A percentile compares a stretch with the other conserved stretches of the same genome.
phyloP scores from a whole-genome alignment of 305 asterid genomes.

The Nicotiana rustica region DNA sequence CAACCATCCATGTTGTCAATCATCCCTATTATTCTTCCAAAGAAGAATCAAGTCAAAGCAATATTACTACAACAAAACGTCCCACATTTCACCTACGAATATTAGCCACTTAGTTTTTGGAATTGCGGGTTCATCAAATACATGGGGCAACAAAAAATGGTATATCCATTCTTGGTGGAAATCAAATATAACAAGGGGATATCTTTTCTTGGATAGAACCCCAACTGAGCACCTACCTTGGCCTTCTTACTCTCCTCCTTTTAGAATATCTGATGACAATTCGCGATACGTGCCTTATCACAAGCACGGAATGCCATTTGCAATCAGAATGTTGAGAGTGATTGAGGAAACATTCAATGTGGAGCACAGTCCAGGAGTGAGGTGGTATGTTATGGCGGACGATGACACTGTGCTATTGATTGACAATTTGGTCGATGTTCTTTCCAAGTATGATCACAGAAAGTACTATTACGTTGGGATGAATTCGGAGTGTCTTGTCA shows the following conservation, averaged over 20 bases:
- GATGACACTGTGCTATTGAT: constrained; percentile 57
- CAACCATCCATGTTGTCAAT: constrained; percentile 45
- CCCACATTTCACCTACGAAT: constrained; percentile 26
- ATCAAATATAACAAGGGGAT: constrained; percentile 52
- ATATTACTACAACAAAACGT: not conserved
- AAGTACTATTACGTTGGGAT: constrained; percentile 57
- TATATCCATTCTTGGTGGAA: constrained; percentile 60
- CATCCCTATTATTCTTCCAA: constrained; percentile 6
- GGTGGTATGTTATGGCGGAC: constrained; percentile 63
- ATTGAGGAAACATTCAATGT: constrained; percentile 50
- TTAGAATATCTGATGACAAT: constrained; percentile 50
- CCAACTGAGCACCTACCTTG: constrained; percentile 52
- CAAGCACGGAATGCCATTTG: constrained; percentile 41
- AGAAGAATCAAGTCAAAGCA: constrained; percentile 10
- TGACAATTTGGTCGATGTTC: constrained; percentile 51
- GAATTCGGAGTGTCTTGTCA: constrained; percentile 53
- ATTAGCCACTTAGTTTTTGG: constrained; percentile 54
- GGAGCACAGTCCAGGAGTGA: constrained; percentile 30
- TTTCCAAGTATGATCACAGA: constrained; percentile 53
- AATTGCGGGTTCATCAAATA: constrained; percentile 48
- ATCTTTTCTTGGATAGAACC: constrained; percentile 49
- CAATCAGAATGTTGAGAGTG: constrained; percentile 48
- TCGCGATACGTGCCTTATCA: constrained; percentile 40
- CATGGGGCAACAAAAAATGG: constrained; percentile 50
- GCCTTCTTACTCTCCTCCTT: constrained; percentile 50